These are phyloP conservation scores for Myriosclerotinia scirpicola DNA, from an alignment of 2,329 filamentous ascomycete genomes.

Conservation along the genomic window DNA sequence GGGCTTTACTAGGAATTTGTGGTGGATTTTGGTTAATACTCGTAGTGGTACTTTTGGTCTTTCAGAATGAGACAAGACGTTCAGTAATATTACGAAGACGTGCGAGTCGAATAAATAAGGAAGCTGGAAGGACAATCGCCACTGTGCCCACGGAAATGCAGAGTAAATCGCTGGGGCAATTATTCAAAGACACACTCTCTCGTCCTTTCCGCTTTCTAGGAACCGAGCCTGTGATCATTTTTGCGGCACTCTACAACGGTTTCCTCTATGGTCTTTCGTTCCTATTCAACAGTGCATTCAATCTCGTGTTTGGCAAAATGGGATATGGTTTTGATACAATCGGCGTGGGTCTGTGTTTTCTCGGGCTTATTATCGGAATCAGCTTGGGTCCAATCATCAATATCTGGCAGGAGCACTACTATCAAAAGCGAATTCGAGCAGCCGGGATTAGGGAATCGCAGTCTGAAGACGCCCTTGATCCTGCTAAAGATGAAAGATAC, in stretches of 20 bases:
- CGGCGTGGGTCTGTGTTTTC: conserved; percentile 45
- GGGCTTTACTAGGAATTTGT: conserved; percentile 28
- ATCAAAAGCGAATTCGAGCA: conserved; percentile 47
- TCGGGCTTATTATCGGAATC: conserved; percentile 44
- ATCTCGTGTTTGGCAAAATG: conserved; percentile 48
- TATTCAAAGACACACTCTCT: conserved; percentile 24
- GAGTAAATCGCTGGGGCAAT: conserved; percentile 16
- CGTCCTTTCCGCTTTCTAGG: conserved; percentile 54
- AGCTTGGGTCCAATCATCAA: conserved; percentile 46
- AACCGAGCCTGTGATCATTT: conserved; percentile 60
- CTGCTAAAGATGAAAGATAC: conserved; percentile 32
- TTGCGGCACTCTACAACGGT: conserved; percentile 59
- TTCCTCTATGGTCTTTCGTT: conserved; percentile 59
- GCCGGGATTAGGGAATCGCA: conserved; percentile 23
- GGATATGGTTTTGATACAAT: conserved; percentile 46
- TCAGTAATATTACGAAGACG: conserved; percentile 21
- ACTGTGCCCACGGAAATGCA: conserved; percentile 16
- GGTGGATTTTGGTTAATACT: conserved; percentile 27
- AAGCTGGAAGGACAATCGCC: neutral
- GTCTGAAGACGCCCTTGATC: conserved; percentile 6
- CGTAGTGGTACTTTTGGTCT: conserved; percentile 16
- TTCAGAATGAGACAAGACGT: conserved; percentile 25
- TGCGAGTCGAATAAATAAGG: conserved; percentile 12
- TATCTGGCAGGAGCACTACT: conserved; percentile 38
- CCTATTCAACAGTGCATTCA: conserved; percentile 43